Base-by-base conservation (phyloP, 371 early-diverging fungal genomes). In the Blakeslea trispora region DNA sequence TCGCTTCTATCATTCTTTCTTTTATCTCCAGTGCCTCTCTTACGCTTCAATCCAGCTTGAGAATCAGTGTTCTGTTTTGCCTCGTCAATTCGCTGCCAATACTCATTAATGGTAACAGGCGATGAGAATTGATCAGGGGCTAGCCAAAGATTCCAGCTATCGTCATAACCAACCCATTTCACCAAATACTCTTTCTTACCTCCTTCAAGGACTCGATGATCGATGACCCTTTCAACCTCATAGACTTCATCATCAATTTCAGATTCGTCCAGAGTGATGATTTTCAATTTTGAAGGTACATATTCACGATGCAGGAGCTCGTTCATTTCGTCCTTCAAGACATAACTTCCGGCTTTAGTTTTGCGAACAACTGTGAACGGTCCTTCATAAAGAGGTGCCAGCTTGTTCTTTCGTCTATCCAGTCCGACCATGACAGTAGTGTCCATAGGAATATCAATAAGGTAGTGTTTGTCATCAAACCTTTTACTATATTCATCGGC, bases 341-440 rank as follows among this genome's bases (percentile, higher is more conserved):
- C 55, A 42, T 65, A 64, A 7, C 48, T 46, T n/a, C 60, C 63
- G 34, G 51, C 65, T 39, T 22, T 6, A 1, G 53, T 64, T 45
- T 54, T 34, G 34, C 63, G 18, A 4, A 59, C 61, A 5, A 65
- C 61, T 9, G 45, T 50, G 45, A 50, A 65, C 5, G 62, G 63
- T 41, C 60, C 63, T 32, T 39, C 18, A 31, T 53, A 59, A 11
- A 53, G 3, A 4, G 48, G 53, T 10, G 44, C 48, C 7, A 60
- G 18, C 19, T 60, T 60, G 18, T 24, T 50, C 8, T 35, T 9
- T 34, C 48, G 15, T 11, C 43, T 24, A 18, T 45, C 13, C 5
- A 59, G 34, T 23, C 42, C 31, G 10, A 59, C 35, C 53, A 59
- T 59, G 10, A 59, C 53, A 1, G 45, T 19, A 5, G 59, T 47